These are phyloP conservation scores for Dictyostelium intermedium DNA, from an alignment of 78 protist species.

Conservation along the genomic window DNA sequence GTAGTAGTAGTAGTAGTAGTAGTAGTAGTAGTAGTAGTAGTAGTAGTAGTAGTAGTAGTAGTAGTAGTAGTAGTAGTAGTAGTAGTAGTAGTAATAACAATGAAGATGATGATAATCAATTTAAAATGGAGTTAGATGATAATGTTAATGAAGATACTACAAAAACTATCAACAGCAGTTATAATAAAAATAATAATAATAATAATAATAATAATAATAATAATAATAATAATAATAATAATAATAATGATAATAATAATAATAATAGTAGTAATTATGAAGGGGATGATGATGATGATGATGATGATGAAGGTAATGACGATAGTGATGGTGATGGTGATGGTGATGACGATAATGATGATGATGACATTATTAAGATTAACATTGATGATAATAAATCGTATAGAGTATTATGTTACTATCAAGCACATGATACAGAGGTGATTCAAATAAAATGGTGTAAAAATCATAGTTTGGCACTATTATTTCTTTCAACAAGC, in stretches of 20 bases:
- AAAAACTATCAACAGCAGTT: neutral
- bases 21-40: no score
- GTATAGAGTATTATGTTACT: constrained; percentile 28
- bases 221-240: neutral
- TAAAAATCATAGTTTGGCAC: neutral
- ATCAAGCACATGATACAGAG: constrained; percentile 62
- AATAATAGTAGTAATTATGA: neutral
- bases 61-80: neutral
- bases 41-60: no score
- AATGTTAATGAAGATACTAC: neutral
- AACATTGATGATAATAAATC: neutral
- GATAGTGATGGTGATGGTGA: neutral
- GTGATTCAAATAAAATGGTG: constrained; percentile 67
- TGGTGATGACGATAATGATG: neutral
- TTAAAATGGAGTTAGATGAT: constrained; percentile 1
- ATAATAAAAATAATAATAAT: neutral
- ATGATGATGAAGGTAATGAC: neutral
- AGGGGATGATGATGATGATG: neutral
- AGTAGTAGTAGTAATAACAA: no score
- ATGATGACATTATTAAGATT: neutral
- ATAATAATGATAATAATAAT: neutral
- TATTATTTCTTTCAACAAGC: constrained; percentile 35
- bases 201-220: neutral
- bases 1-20: no score
- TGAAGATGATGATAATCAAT: neutral